A percentile compares a stretch with the other conserved stretches of the same genome.
Evolutionary conservation across 768 basidiomycete species (phyloP).

Genomic region (Tylopilus rubrobrunneus): DNA sequence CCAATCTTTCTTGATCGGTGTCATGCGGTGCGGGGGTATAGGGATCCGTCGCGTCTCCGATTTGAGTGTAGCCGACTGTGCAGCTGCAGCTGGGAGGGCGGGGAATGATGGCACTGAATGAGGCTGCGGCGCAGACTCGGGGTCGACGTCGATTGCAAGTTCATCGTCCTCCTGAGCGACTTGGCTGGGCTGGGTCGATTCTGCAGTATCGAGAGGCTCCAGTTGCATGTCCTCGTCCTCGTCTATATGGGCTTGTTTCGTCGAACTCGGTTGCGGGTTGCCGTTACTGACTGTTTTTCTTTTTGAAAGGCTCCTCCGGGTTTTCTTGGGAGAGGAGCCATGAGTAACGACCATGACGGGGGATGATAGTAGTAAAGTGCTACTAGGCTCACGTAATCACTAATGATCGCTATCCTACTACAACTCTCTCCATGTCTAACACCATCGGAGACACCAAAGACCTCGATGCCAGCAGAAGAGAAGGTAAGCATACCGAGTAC

Average conservation of each 20-base stretch:
- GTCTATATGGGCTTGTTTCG: constrained; percentile 9
- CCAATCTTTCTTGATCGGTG: constrained; percentile 96
- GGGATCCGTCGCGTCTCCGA: constrained; percentile 86
- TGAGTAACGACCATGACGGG: constrained; percentile 41
- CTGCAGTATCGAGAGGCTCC: constrained; percentile 11
- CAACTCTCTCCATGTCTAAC: constrained; percentile 18
- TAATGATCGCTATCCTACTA: neutral
- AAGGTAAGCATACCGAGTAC: constrained; percentile 30
- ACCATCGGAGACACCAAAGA: constrained; percentile 17
- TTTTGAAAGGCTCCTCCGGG: constrained; percentile 41
- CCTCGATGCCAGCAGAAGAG: constrained; percentile 30
- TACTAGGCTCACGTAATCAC: constrained; percentile 17
- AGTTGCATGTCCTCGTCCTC: constrained; percentile 32
- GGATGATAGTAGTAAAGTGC: constrained; percentile 1
- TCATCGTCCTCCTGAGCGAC: constrained; percentile 49
- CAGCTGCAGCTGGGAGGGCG: constrained; percentile 58
- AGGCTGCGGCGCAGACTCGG: constrained; percentile 42
- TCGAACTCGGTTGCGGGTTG: constrained; percentile 7
- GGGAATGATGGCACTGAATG: constrained; percentile 63
- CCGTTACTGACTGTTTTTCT: constrained; percentile 25
- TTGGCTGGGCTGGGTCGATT: neutral
- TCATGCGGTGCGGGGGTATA: constrained; percentile 97
- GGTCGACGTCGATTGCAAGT: constrained; percentile 54
- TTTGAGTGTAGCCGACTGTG: constrained; percentile 51
- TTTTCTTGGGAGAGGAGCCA: constrained; percentile 37